Evolutionary conservation across 768 basidiomycete species (phyloP).

Genomic region (Amanita subjunquillea): DNA sequence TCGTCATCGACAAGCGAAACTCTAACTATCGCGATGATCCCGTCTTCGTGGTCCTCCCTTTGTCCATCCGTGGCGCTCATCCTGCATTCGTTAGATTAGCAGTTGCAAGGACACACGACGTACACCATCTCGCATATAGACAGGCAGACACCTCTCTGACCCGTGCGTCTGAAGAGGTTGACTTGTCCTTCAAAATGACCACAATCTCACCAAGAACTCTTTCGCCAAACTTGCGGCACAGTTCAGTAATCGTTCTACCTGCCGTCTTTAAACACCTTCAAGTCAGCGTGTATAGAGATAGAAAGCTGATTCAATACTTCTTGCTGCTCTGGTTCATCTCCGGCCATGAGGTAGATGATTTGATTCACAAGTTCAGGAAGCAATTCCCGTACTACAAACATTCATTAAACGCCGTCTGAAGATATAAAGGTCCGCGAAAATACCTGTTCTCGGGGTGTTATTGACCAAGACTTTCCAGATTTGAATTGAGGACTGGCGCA

Average conservation of each 20-base stretch:
- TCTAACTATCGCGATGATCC: constrained; percentile 80
- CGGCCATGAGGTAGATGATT: constrained; percentile 69
- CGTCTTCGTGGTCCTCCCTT: constrained; percentile 80
- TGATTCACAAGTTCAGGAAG: constrained; percentile 76
- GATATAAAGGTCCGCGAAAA: not conserved
- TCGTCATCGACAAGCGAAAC: constrained; percentile 83
- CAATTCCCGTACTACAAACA: constrained; percentile 69
- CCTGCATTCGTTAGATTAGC: constrained; percentile 26
- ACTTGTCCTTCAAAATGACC: constrained; percentile 59
- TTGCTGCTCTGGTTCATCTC: constrained; percentile 75
- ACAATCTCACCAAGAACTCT: constrained; percentile 79
- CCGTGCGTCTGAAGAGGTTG: constrained; percentile 48
- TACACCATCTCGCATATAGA: constrained; percentile 86
- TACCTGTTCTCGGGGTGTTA: constrained; percentile 87
- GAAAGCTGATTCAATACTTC: constrained; percentile 43
- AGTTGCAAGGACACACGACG: constrained; percentile 13
- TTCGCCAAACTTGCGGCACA: constrained; percentile 95
- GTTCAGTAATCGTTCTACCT: constrained; percentile 75
- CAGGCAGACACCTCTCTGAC: constrained; percentile 76
- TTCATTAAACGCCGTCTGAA: not conserved
- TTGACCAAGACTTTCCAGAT: constrained; percentile 98
- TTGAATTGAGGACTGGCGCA: constrained; percentile 84
- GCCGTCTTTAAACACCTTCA: constrained; percentile 53
- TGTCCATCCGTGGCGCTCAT: constrained; percentile 76
- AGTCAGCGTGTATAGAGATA: constrained; percentile 3